These are phyloP conservation scores for Penicillium palitans DNA, from an alignment of 2,329 filamentous ascomycete species.

Conservation along the genomic window DNA sequence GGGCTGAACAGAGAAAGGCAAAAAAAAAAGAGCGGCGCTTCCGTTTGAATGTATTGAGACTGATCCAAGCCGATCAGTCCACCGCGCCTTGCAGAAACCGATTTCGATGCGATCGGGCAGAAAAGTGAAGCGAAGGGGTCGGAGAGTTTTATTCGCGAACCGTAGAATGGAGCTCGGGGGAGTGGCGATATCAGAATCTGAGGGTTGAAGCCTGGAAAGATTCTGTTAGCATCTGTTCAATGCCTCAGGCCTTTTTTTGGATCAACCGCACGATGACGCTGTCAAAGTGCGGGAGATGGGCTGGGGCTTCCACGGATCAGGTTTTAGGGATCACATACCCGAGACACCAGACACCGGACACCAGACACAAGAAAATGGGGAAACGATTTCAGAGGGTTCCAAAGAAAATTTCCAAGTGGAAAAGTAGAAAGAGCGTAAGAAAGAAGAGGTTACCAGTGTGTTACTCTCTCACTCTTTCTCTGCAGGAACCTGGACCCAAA, in stretches of 20 bases:
- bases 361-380: background rate
- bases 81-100: background rate
- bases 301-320: slow-evolving; percentile 34
- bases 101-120: background rate
- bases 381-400: background rate
- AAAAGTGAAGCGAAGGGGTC: slow-evolving; percentile 7
- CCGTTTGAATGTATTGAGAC: background rate
- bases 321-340: slow-evolving; percentile 4
- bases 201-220: background rate
- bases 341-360: background rate
- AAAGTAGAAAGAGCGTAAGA: no score
- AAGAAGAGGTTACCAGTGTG: background rate
- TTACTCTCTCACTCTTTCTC: background rate
- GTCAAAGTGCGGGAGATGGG: slow-evolving; percentile 38
- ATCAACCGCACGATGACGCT: slow-evolving; percentile 32
- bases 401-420: background rate
- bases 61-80: background rate
- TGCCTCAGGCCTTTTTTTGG: slow-evolving; percentile 12
- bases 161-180: slow-evolving; percentile 8
- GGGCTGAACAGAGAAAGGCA: slow-evolving; percentile 2
- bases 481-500: slow-evolving; percentile 3
- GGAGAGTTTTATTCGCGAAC: slow-evolving; percentile 12
- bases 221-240: background rate
- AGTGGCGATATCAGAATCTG: slow-evolving; percentile 11
- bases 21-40: background rate